Conservation (phyloP, 177 flowering plant genomes). For the Tripterygium wilfordii region DNA sequence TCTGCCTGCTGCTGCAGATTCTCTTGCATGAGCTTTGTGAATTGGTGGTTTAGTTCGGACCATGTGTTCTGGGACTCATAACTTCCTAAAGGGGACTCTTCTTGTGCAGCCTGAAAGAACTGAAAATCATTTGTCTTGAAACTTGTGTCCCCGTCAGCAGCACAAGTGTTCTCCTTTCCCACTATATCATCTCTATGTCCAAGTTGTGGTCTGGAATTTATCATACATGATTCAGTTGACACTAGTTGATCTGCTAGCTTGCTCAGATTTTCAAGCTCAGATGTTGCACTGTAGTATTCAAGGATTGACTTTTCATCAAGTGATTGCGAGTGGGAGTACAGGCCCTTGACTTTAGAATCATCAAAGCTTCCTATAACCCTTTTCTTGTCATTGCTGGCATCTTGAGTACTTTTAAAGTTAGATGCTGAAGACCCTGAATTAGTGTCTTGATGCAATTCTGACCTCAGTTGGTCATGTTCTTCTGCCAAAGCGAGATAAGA, state of each 20-base stretch:
- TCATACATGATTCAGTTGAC: slow-evolving; percentile 4
- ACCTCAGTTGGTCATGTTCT: slow-evolving; percentile 21
- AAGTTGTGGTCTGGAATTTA: not conserved
- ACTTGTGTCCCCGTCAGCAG: not conserved
- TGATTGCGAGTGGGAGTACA: slow-evolving; percentile 20
- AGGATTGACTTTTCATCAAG: slow-evolving; percentile 20
- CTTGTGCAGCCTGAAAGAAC: not conserved
- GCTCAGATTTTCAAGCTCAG: slow-evolving; percentile 1
- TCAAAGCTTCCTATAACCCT: not conserved
- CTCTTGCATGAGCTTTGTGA: slow-evolving; percentile 34
- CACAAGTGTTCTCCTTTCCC: not conserved
- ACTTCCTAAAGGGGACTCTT: slow-evolving; percentile 5
- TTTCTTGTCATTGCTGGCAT: not conserved
- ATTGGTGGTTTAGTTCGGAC: slow-evolving; percentile 20
- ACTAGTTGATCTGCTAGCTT: slow-evolving; percentile 5
- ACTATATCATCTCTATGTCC: not conserved
- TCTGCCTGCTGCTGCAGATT: slow-evolving; percentile 35
- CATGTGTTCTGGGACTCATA: slow-evolving; percentile 8
- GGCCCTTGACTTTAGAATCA: slow-evolving; percentile 7
- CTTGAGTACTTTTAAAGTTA: not conserved
- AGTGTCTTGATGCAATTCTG: slow-evolving; percentile 5
- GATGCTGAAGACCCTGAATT: slow-evolving; percentile 12
- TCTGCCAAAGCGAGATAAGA: slow-evolving; percentile 28
- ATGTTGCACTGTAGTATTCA: slow-evolving; percentile 3
- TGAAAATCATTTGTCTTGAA: not conserved